Evolutionary conservation across 2,329 filamentous ascomycete species (phyloP).

Genomic region (Penicillium nordicum): DNA sequence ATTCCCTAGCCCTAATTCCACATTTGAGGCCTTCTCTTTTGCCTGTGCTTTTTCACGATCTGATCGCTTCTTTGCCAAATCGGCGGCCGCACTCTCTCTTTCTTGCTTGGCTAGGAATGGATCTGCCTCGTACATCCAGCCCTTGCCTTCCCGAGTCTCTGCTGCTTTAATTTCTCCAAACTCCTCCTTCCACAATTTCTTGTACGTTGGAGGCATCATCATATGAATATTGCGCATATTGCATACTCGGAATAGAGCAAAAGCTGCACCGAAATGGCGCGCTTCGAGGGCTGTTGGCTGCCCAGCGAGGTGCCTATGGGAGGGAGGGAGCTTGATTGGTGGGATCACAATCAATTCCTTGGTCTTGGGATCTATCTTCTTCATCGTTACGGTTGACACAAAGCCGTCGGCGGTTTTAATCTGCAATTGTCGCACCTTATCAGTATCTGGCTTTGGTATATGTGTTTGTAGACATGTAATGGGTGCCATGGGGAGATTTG

Average conservation of each 20-base stretch:
- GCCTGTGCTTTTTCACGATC: conserved; percentile 61
- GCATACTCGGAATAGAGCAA: conserved; percentile 84
- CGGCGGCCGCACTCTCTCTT: conserved; percentile 71
- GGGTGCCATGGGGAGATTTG: not conserved
- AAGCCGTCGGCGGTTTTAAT: conserved; percentile 69
- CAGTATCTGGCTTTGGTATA: conserved; percentile 11
- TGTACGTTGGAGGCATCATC: conserved; percentile 87
- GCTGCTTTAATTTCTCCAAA: conserved; percentile 78
- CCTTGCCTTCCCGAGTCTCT: conserved; percentile 71
- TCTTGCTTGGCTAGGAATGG: conserved; percentile 80
- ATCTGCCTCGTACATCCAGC: conserved; percentile 93
- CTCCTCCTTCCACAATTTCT: conserved; percentile 82
- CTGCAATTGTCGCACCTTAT: conserved; percentile 31
- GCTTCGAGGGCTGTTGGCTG: conserved; percentile 84
- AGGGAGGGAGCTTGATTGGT: conserved; percentile 74
- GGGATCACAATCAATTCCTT: conserved; percentile 71
- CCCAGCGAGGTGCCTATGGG: conserved; percentile 70
- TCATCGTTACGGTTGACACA: conserved; percentile 77
- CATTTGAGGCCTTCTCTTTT: conserved; percentile 64
- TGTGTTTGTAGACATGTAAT: not conserved
- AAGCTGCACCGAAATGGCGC: conserved; percentile 87
- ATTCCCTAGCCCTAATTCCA: conserved; percentile 49
- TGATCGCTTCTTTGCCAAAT: conserved; percentile 73
- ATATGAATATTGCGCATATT: conserved; percentile 96
- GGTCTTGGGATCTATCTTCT: conserved; percentile 72